phyloP scores from a whole-genome alignment of 768 basidiomycete species.

The Pleurotus citrinopileatus region DNA sequence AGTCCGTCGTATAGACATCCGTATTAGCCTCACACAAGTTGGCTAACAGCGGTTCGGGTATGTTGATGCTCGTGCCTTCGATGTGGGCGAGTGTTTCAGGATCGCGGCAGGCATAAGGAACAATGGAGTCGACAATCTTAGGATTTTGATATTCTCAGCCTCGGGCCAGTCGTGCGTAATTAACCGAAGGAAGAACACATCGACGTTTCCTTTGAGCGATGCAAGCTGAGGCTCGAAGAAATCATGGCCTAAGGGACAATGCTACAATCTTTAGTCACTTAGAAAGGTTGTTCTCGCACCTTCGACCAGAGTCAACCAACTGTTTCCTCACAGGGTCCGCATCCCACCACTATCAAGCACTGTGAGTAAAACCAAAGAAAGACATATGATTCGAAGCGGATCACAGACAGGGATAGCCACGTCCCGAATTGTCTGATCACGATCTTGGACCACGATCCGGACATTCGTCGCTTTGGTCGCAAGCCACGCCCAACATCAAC shows the following conservation, averaged over 20 bases:
- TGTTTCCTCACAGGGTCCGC: neutral
- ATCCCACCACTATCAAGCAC: neutral
- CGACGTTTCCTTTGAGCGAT: constrained; percentile 21
- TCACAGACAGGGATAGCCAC: constrained; percentile 5
- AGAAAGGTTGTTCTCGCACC: constrained; percentile 26
- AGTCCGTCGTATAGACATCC: constrained; percentile 7
- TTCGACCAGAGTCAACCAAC: constrained; percentile 24
- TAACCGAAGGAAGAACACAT: constrained; percentile 43
- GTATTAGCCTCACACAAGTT: constrained; percentile 8
- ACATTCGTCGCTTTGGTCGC: constrained; percentile 12
- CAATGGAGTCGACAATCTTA: constrained; percentile 23
- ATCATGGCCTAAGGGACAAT: constrained; percentile 35
- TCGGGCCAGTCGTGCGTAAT: constrained; percentile 54
- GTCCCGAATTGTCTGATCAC: constrained; percentile 12
- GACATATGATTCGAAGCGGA: no score
- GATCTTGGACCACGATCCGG: constrained; percentile 17
- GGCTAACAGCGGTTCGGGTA: constrained; percentile 8
- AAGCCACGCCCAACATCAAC: constrained; percentile 22
- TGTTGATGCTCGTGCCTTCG: neutral
- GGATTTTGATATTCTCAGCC: constrained; percentile 25
- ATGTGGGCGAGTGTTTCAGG: neutral
- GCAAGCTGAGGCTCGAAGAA: constrained; percentile 43
- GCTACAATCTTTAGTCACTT: constrained; percentile 7
- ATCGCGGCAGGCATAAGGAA: constrained; percentile 12
- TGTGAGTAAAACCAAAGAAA: neutral